A percentile compares a stretch with the other conserved stretches of the same genome.
Evolutionary conservation across 2,329 filamentous ascomycete species (phyloP).

Genomic region (Cryphonectria nitschkei): DNA sequence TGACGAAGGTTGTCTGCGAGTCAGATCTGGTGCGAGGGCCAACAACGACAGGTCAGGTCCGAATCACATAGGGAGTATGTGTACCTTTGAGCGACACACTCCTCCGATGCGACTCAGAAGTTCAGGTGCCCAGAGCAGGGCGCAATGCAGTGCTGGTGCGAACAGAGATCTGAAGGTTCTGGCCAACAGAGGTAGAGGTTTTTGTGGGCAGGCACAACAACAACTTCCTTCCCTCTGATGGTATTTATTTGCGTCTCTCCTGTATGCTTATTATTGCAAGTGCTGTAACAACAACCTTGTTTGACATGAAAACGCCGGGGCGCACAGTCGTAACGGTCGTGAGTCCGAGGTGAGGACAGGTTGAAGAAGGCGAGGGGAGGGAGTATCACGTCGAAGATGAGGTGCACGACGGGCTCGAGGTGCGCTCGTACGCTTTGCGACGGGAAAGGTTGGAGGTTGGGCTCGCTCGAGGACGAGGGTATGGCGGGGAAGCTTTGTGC

Average conservation of each 20-base stretch:
- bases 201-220: slow-evolving; percentile 18
- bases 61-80: not conserved
- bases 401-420: not conserved
- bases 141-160: not conserved
- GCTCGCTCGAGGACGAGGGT: not conserved
- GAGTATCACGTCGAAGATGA: too few species aligned
- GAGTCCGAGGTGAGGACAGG: not conserved
- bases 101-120: slow-evolving; percentile 15
- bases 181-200: slow-evolving; percentile 16
- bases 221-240: slow-evolving; percentile 5
- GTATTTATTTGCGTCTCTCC: slow-evolving; percentile 8
- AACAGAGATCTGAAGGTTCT: not conserved
- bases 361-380: not conserved
- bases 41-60: not conserved
- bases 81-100: not conserved
- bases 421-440: not conserved
- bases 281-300: slow-evolving; percentile 15
- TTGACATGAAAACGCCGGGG: slow-evolving; percentile 1
- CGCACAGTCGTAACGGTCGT: not conserved
- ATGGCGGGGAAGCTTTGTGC: not conserved
- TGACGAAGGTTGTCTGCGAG: not conserved
- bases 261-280: slow-evolving; percentile 11
- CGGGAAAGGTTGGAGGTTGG: not conserved
- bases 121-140: slow-evolving; percentile 5
- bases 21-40: not conserved